phyloP scores from a whole-genome alignment of 1,139 yeast genomes.

The Lizanozyma gosingica region DNA sequence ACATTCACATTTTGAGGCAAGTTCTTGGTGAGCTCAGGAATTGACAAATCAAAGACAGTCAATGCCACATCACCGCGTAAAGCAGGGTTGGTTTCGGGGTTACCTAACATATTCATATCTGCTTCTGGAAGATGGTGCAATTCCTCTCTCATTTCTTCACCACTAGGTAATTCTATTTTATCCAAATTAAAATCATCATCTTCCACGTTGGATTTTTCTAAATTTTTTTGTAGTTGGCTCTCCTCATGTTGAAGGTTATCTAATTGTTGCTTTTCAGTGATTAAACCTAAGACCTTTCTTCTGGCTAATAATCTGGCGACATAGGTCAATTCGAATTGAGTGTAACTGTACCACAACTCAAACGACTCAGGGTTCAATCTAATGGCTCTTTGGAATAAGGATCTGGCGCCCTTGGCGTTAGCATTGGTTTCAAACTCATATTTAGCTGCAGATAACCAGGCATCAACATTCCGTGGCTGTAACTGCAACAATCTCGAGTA shows the following conservation, averaged over 20 bases:
- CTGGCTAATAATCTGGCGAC: constrained; percentile 77
- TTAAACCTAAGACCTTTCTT: constrained; percentile 70
- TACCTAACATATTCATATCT: constrained; percentile 78
- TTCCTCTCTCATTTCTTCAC: constrained; percentile 49
- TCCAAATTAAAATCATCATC: constrained; percentile 5
- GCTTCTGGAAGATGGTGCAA: constrained; percentile 76
- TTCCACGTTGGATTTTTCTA: constrained; percentile 13
- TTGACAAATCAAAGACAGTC: constrained; percentile 68
- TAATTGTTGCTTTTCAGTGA: constrained; percentile 62
- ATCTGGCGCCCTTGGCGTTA: constrained; percentile 83
- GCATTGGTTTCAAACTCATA: constrained; percentile 87
- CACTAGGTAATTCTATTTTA: constrained; percentile 6
- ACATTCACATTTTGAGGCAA: constrained; percentile 19
- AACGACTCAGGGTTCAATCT: constrained; percentile 72
- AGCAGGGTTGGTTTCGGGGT: constrained; percentile 82
- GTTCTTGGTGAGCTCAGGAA: constrained; percentile 38
- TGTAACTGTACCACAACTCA: constrained; percentile 76
- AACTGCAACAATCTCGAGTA: constrained; percentile 72
- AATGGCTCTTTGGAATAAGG: constrained; percentile 74
- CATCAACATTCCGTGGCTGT: constrained; percentile 85
- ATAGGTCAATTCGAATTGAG: constrained; percentile 80
- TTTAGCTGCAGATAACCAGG: constrained; percentile 94
- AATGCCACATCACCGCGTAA: constrained; percentile 83
- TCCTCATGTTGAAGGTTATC: constrained; percentile 42
- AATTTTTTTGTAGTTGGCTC: constrained; percentile 14